Evolutionary conservation across 2,329 filamentous ascomycete genomes (phyloP).

Genomic region (Aspergillus calidoustus): DNA sequence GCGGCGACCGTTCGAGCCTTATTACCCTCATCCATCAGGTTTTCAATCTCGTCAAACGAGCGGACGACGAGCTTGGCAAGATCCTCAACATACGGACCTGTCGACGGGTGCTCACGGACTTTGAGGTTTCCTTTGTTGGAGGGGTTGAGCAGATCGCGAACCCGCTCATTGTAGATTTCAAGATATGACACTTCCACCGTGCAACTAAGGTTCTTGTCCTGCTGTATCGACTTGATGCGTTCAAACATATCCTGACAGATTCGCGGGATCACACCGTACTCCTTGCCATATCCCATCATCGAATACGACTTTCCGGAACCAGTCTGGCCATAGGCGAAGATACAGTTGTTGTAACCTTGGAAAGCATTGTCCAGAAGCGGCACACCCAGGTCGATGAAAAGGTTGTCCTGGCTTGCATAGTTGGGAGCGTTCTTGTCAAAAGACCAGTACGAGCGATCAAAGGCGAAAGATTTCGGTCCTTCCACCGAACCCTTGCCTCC

Average conservation of each 20-base stretch:
- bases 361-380: conserved; percentile 98
- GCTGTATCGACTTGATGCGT: conserved; percentile 71
- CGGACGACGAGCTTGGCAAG: conserved; percentile 92
- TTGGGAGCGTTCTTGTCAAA: conserved; percentile 80
- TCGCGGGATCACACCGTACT: conserved; percentile 91
- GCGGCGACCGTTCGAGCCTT: conserved; percentile 97
- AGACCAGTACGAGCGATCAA: conserved; percentile 98
- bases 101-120: conserved; percentile 96
- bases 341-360: conserved; percentile 98
- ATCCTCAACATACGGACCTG: conserved; percentile 97
- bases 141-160: conserved; percentile 92
- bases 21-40: conserved; percentile 99
- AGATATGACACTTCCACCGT: conserved; percentile 98
- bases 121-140: conserved; percentile 95
- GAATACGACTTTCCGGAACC: conserved; percentile 99
- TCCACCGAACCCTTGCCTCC: conserved; percentile 66
- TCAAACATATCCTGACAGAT: conserved; percentile 99
- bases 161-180: conserved; percentile 98
- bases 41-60: conserved; percentile 93
- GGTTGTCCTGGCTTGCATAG: conserved; percentile 87
- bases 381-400: conserved; percentile 85
- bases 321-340: conserved; percentile 98
- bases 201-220: conserved; percentile 79
- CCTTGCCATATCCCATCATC: conserved; percentile 99
- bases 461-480: conserved; percentile 85